Evolutionary conservation across 306 rosid genomes (phyloP).

Genomic region (Abrus pulchellus): DNA sequence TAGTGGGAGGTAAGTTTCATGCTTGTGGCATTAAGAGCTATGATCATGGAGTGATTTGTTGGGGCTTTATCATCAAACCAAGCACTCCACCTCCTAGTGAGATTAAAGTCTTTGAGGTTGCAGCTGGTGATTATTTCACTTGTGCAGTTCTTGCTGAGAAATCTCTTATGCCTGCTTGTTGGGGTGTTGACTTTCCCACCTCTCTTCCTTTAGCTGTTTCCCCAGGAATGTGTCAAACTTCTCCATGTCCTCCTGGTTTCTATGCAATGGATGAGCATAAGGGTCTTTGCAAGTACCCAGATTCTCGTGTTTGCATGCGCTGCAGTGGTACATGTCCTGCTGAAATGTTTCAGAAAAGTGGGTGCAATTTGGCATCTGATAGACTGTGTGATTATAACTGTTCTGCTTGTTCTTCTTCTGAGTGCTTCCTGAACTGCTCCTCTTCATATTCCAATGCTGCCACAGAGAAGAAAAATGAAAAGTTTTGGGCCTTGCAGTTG

Average conservation of each 20-base stretch:
- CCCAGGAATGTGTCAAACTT: constrained; percentile 69
- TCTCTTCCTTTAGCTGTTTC: constrained; percentile 82
- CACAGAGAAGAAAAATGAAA: constrained; percentile 59
- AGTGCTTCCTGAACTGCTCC: constrained; percentile 74
- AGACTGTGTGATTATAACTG: constrained; percentile 86
- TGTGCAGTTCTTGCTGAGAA: constrained; percentile 82
- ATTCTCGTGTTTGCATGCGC: constrained; percentile 72
- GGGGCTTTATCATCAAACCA: constrained; percentile 78
- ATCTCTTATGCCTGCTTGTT: constrained; percentile 83
- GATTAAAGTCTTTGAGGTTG: constrained; percentile 68
- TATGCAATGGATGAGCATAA: constrained; percentile 60
- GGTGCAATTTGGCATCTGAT: constrained; percentile 68
- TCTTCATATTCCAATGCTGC: constrained; percentile 50
- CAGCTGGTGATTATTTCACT: constrained; percentile 91
- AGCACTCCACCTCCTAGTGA: constrained; percentile 76
- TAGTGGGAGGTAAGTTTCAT: constrained; percentile 92
- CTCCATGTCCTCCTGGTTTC: constrained; percentile 82
- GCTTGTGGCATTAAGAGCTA: constrained; percentile 89
- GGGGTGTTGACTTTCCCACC: constrained; percentile 91
- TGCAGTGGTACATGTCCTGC: constrained; percentile 77
- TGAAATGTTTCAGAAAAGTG: constrained; percentile 72
- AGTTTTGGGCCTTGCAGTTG: constrained; percentile 75
- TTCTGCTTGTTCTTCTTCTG: constrained; percentile 66
- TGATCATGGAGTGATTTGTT: constrained; percentile 82
- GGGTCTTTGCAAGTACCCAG: constrained; percentile 64